Evolutionary conservation across 768 basidiomycete species (phyloP).

Genomic region (Lactarius deliciosus): DNA sequence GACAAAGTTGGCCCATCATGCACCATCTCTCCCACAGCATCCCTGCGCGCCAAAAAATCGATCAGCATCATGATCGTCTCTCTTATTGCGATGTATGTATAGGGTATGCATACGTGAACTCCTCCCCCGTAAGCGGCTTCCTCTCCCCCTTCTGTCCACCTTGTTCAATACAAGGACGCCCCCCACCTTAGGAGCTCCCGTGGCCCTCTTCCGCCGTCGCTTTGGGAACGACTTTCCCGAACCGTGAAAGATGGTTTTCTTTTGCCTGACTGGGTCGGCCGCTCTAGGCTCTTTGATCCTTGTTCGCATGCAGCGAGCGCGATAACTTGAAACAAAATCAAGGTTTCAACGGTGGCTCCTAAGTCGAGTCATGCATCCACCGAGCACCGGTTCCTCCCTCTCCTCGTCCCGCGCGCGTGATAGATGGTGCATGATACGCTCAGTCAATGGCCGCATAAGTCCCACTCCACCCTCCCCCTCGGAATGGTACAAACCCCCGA

Average conservation of each 20-base stretch:
- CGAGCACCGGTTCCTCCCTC: neutral
- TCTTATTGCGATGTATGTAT: conserved; percentile 9
- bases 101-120: neutral
- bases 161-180: neutral
- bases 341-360: conserved; percentile 2
- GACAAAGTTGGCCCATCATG: neutral
- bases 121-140: neutral
- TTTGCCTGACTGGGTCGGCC: neutral
- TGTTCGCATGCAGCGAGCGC: neutral
- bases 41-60: neutral
- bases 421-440: neutral
- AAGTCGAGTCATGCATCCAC: conserved; percentile 8
- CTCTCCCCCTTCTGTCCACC: neutral
- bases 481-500: conserved; percentile 8
- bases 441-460: neutral
- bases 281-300: neutral
- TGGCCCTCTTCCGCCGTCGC: neutral
- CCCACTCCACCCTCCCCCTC: neutral
- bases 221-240: conserved; percentile 10
- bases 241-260: neutral
- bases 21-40: neutral
- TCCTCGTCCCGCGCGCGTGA: neutral
- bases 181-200: neutral
- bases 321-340: conserved; percentile 9
- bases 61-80: conserved; percentile 5